Conservation (phyloP, 345 rosid genomes). For the Sapria himalayana region DNA sequence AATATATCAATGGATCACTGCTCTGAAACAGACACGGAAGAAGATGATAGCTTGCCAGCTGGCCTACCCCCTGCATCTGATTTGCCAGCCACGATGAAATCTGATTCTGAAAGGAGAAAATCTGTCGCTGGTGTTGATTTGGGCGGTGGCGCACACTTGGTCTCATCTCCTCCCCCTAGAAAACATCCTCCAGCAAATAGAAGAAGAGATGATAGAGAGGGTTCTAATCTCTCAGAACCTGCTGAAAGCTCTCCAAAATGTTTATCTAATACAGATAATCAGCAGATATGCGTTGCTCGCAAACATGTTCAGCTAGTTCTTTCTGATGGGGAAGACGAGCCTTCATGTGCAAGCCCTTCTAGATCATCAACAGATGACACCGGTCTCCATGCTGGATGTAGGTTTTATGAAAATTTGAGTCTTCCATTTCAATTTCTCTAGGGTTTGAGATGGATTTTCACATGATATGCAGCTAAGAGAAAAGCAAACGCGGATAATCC, state of each 20-base stretch:
- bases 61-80: slow-evolving; percentile 15
- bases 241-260: slow-evolving; percentile 14
- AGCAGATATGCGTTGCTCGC: slow-evolving; percentile 30
- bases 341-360: slow-evolving; percentile 12
- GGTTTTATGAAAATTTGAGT: slow-evolving; percentile 10
- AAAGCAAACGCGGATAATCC: slow-evolving; percentile 8
- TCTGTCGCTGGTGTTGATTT: slow-evolving; percentile 15
- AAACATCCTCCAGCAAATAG: slow-evolving; percentile 17
- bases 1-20: slow-evolving; percentile 28
- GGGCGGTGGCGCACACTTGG: slow-evolving; percentile 39
- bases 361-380: slow-evolving; percentile 15
- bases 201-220: slow-evolving; percentile 12
- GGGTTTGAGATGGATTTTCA: slow-evolving; percentile 5
- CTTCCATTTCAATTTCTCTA: slow-evolving; percentile 2
- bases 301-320: slow-evolving; percentile 52
- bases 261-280: slow-evolving; percentile 23
- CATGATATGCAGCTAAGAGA: slow-evolving; percentile 17
- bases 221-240: slow-evolving; percentile 13
- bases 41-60: slow-evolving; percentile 23
- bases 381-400: slow-evolving; percentile 37
- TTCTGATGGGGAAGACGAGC: slow-evolving; percentile 67
- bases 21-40: slow-evolving; percentile 85
- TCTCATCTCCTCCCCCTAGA: slow-evolving; percentile 31
- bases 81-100: slow-evolving; percentile 19
- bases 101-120: slow-evolving; percentile 17